Evolutionary conservation across 192 early-diverging fungal genomes (phyloP), one percentile per base, ranked within the genome.

Genomic region (Coemansia sp.): DNA sequence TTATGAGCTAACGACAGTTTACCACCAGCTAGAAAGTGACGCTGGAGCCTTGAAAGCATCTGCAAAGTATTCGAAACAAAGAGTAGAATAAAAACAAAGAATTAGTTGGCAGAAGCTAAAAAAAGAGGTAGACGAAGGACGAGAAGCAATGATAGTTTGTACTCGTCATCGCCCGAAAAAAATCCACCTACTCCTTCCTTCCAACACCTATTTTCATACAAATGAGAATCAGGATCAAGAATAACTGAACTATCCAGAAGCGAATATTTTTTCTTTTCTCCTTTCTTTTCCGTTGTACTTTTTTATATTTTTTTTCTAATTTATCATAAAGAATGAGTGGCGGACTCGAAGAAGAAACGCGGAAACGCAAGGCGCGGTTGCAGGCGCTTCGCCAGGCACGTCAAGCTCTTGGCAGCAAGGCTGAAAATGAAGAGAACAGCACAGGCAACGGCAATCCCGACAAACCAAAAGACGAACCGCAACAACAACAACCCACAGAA

Each of bases 321-420:
- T 55, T 31, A n/a, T 8, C 39, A 42, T 13, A 42, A 6, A 42
- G 39, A 55, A 55, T 55, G 21, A 55, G 2, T 16, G 9, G n/a
- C 30, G 52, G 52, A 12, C 84, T 91, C 76, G 90, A 91, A 64
- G 84, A 81, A 70, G 82, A 83, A 58, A 75, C 89, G 28, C 60
- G 75, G 58, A 86, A 86, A 40, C 81, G 91, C 68, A 90, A 92
- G 67, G 88, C 81, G 46, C 84, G 89, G 35, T 80, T 92, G 18
- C 84, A 85, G 16, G 86, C 86, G 35, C 66, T 90, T 33, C 78
- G 75, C 66, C 84, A 88, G 15, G 52, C 52, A 55, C 52, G 52
- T 18, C 52, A 55, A 30, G 18, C 7, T 13, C 2, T 13, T 23
- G 23, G 5, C 45, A 43, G 13, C 9, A 43, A 10, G 18, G 18